phyloP scores from a whole-genome alignment of 2,329 filamentous ascomycete species.

The Claviceps spartinae region DNA sequence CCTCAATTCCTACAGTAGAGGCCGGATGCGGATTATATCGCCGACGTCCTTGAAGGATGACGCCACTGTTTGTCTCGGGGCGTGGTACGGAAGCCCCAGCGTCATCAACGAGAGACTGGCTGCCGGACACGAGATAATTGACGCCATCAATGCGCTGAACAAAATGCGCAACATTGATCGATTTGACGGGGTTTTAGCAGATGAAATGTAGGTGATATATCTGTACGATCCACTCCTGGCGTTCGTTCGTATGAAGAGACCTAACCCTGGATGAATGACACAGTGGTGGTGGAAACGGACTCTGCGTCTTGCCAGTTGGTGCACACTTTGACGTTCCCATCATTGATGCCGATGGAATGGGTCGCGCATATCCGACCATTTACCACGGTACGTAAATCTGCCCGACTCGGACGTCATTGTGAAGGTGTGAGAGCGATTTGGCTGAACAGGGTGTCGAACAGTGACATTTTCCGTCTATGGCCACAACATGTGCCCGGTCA shows the following conservation, averaged over 20 bases:
- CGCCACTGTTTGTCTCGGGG: conserved; percentile 27
- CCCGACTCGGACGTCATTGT: no score
- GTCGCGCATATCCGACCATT: conserved; percentile 25
- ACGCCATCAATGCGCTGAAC: conserved; percentile 22
- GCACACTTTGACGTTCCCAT: conserved; percentile 23
- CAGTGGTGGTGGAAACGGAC: conserved; percentile 26
- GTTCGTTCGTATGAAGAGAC: background rate
- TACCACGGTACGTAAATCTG: conserved; percentile 16
- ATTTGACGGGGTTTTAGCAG: conserved; percentile 21
- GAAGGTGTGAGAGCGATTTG: background rate
- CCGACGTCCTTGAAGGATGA: conserved; percentile 23
- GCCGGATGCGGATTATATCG: conserved; percentile 27
- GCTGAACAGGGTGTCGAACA: conserved; percentile 4
- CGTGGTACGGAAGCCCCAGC: conserved; percentile 31
- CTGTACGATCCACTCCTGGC: no score
- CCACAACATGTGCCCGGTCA: conserved; percentile 21
- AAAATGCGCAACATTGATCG: conserved; percentile 18
- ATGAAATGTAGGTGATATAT: conserved; percentile 22
- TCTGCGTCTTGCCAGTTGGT: conserved; percentile 20
- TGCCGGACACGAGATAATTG: conserved; percentile 22
- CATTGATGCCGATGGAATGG: conserved; percentile 25
- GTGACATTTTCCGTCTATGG: conserved; percentile 26
- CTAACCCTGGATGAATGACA: background rate
- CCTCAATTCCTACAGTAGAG: conserved; percentile 18
- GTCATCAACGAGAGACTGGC: conserved; percentile 25